Conservation (phyloP, 1,284 basidiomycete genomes). For the Cystobasidium pallidum region DNA sequence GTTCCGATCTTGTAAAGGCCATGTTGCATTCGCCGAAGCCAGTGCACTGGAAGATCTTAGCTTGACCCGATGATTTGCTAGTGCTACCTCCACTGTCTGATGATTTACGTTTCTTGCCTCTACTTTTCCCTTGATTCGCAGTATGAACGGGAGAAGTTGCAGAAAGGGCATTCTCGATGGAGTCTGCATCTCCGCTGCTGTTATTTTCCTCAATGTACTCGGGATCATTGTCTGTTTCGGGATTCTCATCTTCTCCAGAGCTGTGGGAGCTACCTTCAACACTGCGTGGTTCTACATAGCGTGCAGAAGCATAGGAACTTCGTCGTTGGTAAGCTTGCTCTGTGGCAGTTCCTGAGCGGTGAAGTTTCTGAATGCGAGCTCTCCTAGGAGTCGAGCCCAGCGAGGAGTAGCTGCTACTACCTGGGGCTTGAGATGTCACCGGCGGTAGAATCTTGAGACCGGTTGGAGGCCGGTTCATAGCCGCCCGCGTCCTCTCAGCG, state of each 20-base stretch:
- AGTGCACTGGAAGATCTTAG: conserved; percentile 91
- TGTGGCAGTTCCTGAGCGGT: background rate
- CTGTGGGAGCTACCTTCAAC: background rate
- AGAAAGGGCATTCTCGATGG: background rate
- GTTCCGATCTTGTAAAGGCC: conserved; percentile 93
- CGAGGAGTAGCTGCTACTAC: background rate
- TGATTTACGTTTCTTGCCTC: conserved; percentile 33
- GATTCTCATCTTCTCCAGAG: conserved; percentile 5
- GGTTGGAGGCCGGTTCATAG: conserved; percentile 9
- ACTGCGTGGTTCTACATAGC: background rate
- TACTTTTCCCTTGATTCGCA: background rate
- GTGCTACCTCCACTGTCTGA: background rate
- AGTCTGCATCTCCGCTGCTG: conserved; percentile 14
- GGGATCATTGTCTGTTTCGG: conserved; percentile 11
- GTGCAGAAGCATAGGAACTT: background rate
- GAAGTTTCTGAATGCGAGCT: conserved; percentile 18
- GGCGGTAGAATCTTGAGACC: background rate
- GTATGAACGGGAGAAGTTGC: background rate
- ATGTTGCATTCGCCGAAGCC: conserved; percentile 94
- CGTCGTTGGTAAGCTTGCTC: background rate
- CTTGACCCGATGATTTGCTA: conserved; percentile 23
- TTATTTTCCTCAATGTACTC: conserved; percentile 9
- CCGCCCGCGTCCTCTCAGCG: background rate
- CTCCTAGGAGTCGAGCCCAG: conserved; percentile 14
- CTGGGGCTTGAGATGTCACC: conserved; percentile 9